A percentile compares a stretch with the other conserved stretches of the same genome.
phyloP scores from a whole-genome alignment of 1,284 basidiomycete genomes.

The Mycosarcoma maydis region DNA sequence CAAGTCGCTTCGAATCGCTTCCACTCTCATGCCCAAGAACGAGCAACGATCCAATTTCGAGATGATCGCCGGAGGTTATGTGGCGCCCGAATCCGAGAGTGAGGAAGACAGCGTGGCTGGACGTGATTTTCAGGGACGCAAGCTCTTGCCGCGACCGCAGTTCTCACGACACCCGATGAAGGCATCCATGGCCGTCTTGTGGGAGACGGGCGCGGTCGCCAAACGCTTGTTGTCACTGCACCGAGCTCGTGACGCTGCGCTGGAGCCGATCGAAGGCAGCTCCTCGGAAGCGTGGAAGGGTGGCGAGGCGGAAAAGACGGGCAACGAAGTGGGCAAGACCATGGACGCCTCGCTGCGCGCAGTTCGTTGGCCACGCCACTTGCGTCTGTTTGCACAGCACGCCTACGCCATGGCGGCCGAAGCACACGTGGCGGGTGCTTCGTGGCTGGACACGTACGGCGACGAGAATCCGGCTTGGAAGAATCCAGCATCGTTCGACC shows the following conservation, averaged over 20 bases:
- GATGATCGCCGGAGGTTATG: conserved; percentile 35
- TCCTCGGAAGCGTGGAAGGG: conserved; percentile 6
- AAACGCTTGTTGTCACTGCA: conserved; percentile 33
- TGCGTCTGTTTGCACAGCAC: conserved; percentile 51
- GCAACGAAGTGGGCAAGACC: conserved; percentile 50
- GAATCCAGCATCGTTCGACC: conserved; percentile 38
- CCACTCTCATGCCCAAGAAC: conserved; percentile 43
- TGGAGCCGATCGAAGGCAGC: conserved; percentile 32
- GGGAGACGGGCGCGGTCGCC: conserved; percentile 38
- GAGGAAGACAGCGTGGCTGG: conserved; percentile 36
- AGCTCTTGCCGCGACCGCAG: conserved; percentile 36
- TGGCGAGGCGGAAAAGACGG: conserved; percentile 40
- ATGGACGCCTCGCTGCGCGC: conserved; percentile 45
- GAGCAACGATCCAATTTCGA: conserved; percentile 48
- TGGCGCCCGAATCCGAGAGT: conserved; percentile 35
- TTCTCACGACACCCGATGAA: conserved; percentile 46
- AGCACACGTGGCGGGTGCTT: conserved; percentile 35
- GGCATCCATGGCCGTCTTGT: conserved; percentile 47
- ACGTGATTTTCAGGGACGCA: conserved; percentile 38
- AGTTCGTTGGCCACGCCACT: conserved; percentile 54
- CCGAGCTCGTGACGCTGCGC: conserved; percentile 37
- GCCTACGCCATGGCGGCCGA: conserved; percentile 57
- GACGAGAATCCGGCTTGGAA: conserved; percentile 41
- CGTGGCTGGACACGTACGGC: conserved; percentile 32
- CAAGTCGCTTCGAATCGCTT: conserved; percentile 46